Conservation (phyloP, 352 stramenopile genomes). For the Pelagophyceae sp. region DNA sequence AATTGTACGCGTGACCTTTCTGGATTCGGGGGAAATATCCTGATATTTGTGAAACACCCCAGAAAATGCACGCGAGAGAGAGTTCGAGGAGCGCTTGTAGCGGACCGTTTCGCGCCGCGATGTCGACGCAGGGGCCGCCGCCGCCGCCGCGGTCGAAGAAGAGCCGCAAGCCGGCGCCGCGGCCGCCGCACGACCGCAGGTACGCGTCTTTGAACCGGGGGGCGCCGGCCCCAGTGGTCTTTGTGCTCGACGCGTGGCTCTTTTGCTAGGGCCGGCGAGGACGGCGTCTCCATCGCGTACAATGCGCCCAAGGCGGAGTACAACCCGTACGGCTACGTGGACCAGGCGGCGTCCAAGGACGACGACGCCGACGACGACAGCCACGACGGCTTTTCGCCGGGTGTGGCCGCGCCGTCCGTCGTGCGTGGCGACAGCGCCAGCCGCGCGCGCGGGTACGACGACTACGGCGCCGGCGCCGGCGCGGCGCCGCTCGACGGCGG, state of each 20-base stretch:
- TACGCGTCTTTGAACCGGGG: too few species aligned
- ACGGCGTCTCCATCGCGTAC: too few species aligned
- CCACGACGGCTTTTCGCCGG: not conserved
- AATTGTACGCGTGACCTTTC: too few species aligned
- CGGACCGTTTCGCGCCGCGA: too few species aligned
- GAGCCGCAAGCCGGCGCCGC: not conserved
- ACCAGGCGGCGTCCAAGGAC: too few species aligned
- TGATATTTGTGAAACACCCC: too few species aligned
- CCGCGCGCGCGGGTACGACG: not conserved
- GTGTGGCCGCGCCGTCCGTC: not conserved
- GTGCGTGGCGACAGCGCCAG: not conserved
- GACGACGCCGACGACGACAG: not conserved
- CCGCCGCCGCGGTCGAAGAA: conserved; percentile 13
- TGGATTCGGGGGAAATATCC: too few species aligned
- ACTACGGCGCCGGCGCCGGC: not conserved
- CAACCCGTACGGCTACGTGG: conserved; percentile 17
- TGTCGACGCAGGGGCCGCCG: not conserved
- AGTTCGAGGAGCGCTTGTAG: too few species aligned
- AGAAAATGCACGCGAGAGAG: too few species aligned
- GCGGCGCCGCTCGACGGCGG: not conserved
- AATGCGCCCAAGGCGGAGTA: not conserved
- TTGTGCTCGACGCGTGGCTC: too few species aligned
- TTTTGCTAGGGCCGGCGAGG: too few species aligned
- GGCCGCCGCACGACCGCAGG: not conserved
- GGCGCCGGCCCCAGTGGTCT: too few species aligned